Evolutionary conservation across 2,329 filamentous ascomycete species (phyloP), one percentile per base, ranked within the genome.

Genomic region (Hypoxylon sp.): DNA sequence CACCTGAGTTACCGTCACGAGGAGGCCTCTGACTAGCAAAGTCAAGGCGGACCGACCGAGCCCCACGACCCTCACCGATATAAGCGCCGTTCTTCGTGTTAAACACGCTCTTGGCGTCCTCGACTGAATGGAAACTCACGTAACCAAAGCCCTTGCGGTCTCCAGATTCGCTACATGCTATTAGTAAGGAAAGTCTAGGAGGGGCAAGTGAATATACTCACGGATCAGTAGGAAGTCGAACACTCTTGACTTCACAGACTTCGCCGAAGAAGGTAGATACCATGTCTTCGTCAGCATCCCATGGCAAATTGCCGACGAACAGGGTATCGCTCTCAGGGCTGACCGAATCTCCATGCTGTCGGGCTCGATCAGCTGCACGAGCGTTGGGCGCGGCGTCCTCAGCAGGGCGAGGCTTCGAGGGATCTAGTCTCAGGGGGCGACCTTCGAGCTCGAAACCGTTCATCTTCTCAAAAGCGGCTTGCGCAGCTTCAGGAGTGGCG

Each of bases 141-240:
- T 97, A 97, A 58, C 93, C 94, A 80, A 96, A 97, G 61, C 94
- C 94, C 89, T 97, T 97, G 77, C 91, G 89, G 73, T 89, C 87
- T 70, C 93, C 93, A 67, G 89, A 89, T 66, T 97, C 93, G 78
- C 89, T 89, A 63, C 12, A 49, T 24, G 32, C 30, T 8, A 66
- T 81, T 78, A 80, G 76, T 61, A 32, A 38, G n/a, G 20, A n/a
- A 12, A 22, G 1, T 32, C 1, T 40, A 8, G 20, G 12, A 20
- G 18, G 5, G 38, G 22, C 8, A 20, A 54, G 26, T 26, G 6
- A 3, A 5, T 32, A 2, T 49, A 84, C 86, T 80, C 80, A 89
- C 83, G 84, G 88, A 78, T 97, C 93, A 64, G 94, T 97, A 53
- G 94, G 94, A 67, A 97, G 89, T 76, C 93, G 91, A 74, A 97